Conservation (phyloP, 805 yeast genomes). For the Maudiozyma saulgeensis region DNA sequence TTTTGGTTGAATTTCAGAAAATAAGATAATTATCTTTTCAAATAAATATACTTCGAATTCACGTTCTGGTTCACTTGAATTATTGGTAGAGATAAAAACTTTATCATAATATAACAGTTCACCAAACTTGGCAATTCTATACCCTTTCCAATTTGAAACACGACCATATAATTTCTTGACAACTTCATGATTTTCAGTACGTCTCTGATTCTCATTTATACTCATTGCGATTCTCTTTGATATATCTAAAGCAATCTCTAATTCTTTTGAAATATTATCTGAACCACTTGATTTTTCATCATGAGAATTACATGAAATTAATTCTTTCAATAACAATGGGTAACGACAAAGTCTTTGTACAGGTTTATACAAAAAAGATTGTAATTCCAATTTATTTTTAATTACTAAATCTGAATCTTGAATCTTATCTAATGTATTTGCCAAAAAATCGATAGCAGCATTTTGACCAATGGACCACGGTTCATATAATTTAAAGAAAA, state of each 20-base stretch:
- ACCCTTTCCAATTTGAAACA: slow-evolving; percentile 89
- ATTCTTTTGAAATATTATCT: slow-evolving; percentile 37
- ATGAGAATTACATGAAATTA: slow-evolving; percentile 33
- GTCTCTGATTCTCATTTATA: slow-evolving; percentile 89
- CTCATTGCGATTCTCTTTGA: slow-evolving; percentile 77
- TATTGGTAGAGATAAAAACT: slow-evolving; percentile 41
- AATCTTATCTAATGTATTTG: slow-evolving; percentile 32
- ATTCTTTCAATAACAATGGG: slow-evolving; percentile 71
- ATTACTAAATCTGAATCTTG: slow-evolving; percentile 57
- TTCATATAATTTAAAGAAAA: slow-evolving; percentile 80
- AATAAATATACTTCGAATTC: slow-evolving; percentile 87
- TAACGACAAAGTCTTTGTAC: slow-evolving; percentile 94
- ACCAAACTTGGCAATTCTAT: slow-evolving; percentile 70
- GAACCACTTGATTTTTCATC: slow-evolving; percentile 1
- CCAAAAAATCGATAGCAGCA: slow-evolving; percentile 74
- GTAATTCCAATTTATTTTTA: slow-evolving; percentile 82
- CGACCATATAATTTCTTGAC: slow-evolving; percentile 60
- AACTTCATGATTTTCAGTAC: slow-evolving; percentile 73
- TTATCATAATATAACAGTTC: slow-evolving; percentile 68
- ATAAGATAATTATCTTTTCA: slow-evolving; percentile 57
- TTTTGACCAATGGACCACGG: slow-evolving; percentile 91
- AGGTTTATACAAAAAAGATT: slow-evolving; percentile 83
- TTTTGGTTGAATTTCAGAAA: slow-evolving; percentile 48
- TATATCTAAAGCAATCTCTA: slow-evolving; percentile 58
- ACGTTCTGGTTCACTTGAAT: slow-evolving; percentile 54